Conservation (phyloP, 495 filamentous ascomycete genomes). For the Penicillium nucicola region DNA sequence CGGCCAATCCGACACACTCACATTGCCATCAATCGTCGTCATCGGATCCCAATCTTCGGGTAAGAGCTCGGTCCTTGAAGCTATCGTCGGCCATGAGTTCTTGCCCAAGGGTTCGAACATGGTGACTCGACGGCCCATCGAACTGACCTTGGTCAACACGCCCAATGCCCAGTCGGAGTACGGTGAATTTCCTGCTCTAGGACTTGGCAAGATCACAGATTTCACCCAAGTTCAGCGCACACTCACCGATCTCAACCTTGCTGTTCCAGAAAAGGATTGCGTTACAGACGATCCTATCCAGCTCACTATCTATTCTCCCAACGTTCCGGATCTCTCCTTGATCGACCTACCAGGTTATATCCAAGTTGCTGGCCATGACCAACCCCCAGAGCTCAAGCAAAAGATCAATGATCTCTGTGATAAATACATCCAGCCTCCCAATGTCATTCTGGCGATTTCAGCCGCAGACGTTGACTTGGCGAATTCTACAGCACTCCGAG, state of each 20-base stretch:
- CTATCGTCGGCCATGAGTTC: slow-evolving; percentile 97
- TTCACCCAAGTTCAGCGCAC: slow-evolving; percentile 91
- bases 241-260: slow-evolving; percentile 90
- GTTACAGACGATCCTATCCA: slow-evolving; percentile 97
- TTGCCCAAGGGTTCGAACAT: slow-evolving; percentile 97
- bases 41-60: slow-evolving; percentile 98
- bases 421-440: slow-evolving; percentile 95
- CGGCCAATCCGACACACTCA: slow-evolving; percentile 83
- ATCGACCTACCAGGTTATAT: slow-evolving; percentile 98
- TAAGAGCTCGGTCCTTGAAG: slow-evolving; percentile 95
- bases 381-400: slow-evolving; percentile 86
- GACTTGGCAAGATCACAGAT: slow-evolving; percentile 86
- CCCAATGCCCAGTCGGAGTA: slow-evolving; percentile 88
- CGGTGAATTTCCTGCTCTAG: slow-evolving; percentile 92
- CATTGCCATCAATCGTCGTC: slow-evolving; percentile 92
- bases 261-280: slow-evolving; percentile 84
- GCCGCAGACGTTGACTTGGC: slow-evolving; percentile 96
- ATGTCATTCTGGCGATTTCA: slow-evolving; percentile 95
- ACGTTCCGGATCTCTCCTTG: slow-evolving; percentile 91
- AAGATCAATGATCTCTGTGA: slow-evolving; percentile 97
- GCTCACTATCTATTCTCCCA: slow-evolving; percentile 89
- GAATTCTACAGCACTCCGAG: slow-evolving; percentile 89
- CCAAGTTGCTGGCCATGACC: slow-evolving; percentile 86
- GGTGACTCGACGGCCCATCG: slow-evolving; percentile 95
- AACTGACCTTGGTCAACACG: slow-evolving; percentile 94